phyloP scores from a whole-genome alignment of 2,329 filamentous ascomycete species.

The Aureobasidium namibiae region DNA sequence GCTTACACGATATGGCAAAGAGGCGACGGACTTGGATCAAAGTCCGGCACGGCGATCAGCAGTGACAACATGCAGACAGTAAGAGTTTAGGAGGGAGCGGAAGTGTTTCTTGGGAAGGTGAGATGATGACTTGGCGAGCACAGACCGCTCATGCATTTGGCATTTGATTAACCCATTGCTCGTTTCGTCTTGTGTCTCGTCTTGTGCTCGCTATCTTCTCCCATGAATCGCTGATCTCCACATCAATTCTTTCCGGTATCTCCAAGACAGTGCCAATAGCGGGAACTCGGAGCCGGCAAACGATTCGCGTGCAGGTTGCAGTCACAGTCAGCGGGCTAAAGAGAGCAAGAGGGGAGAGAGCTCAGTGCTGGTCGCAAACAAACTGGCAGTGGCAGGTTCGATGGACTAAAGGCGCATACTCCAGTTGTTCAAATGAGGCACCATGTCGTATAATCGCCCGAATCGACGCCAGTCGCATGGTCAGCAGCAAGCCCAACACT shows the following conservation, averaged over 20 bases:
- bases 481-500: neutral
- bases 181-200: slow-evolving; percentile 7
- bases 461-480: slow-evolving; percentile 11
- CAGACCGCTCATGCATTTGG: neutral
- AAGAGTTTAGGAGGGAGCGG: neutral
- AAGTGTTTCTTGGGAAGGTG: neutral
- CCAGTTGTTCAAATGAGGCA: slow-evolving; percentile 5
- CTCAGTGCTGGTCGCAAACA: neutral
- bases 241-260: neutral
- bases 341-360: neutral
- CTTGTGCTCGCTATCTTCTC: neutral
- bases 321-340: neutral
- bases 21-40: neutral
- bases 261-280: neutral
- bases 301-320: neutral
- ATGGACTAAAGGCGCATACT: neutral
- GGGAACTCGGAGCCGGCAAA: neutral
- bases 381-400: neutral
- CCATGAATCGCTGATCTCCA: neutral
- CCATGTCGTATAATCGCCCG: slow-evolving; percentile 2
- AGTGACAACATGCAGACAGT: neutral
- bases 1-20: neutral
- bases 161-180: slow-evolving; percentile 4
- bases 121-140: slow-evolving; percentile 3
- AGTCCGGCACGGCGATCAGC: neutral